Evolutionary conservation across 2,329 filamentous ascomycete genomes (phyloP), one percentile per base, ranked within the genome.

Genomic region (Fusarium cicatricum): DNA sequence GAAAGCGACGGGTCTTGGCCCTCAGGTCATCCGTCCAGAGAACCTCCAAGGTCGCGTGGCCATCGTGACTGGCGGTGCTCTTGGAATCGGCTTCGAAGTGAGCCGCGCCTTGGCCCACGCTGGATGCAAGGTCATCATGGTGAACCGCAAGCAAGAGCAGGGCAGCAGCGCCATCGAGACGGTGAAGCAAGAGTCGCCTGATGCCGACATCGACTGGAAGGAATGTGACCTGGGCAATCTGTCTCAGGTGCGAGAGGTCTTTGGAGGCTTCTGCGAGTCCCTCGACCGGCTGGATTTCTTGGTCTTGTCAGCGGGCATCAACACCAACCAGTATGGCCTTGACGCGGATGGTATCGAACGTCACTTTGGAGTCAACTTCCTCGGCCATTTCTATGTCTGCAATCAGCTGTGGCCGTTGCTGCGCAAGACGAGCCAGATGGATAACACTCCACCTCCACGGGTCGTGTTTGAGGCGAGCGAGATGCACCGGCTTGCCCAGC

Each of bases 321-420:
- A 79, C 56, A 71, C 69, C 0, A 78, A 77, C 45, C 66, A 74
- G 49, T 79, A 72, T 62, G 72, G 64, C 1, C 49, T 73, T 1
- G 73, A 75, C 14, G 34, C 61, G 1, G 78, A 80, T 42, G 72
- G 73, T 0, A 77, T 80, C 42, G 78, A 80, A 31, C 70, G 75
- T 5, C 74, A 77, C 52, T 81, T 80, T 56, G 72, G 72, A 1
- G 76, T 80, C 5, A 80, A 80, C 45, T 80, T 71, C 53, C 70
- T 81, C 1, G 77, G 77, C 1, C 76, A 80, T 12, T 80, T 75
- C 54, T 80, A 80, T 51, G 75, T 37, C 0, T 60, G 57, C 3
- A 60, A 60, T 49, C 69, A 72, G 36, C 70, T 80, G 1, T 80
- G 75, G 68, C 77, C 77, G 8, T 50, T 79, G 0, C 56, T 80